A percentile compares a stretch with the other conserved stretches of the same genome.
These are phyloP conservation scores for Saraca asoca DNA, from an alignment of 331 rosid genomes.

Conservation along the genomic window DNA sequence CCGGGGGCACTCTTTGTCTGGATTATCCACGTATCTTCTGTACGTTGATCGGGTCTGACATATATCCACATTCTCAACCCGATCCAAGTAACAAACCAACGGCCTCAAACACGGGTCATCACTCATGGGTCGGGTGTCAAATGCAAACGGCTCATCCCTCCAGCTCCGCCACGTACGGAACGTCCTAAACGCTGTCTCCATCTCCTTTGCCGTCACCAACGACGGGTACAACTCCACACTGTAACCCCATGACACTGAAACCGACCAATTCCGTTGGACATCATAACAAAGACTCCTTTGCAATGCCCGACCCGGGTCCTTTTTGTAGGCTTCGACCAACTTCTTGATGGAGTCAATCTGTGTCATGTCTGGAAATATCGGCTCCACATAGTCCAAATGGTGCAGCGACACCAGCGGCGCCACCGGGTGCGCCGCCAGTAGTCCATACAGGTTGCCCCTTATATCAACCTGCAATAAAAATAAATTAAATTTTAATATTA, in stretches of 20 bases:
- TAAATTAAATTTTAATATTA: too few species aligned
- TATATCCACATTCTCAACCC: slow-evolving; percentile 23
- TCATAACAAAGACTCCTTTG: slow-evolving; percentile 65
- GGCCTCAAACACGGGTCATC: slow-evolving; percentile 47
- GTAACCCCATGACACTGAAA: slow-evolving; percentile 75
- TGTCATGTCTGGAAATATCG: slow-evolving; percentile 50
- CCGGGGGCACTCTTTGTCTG: slow-evolving; percentile 29
- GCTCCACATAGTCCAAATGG: slow-evolving; percentile 58
- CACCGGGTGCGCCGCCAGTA: slow-evolving; percentile 62
- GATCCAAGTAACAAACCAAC: slow-evolving; percentile 40
- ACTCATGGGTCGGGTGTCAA: slow-evolving; percentile 47
- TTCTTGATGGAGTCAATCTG: slow-evolving; percentile 35
- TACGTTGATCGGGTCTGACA: slow-evolving; percentile 40
- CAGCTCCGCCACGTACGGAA: slow-evolving; percentile 52
- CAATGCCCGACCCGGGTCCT: slow-evolving; percentile 57
- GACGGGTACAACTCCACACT: slow-evolving; percentile 57
- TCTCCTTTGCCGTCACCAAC: slow-evolving; percentile 40
- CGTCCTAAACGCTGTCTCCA: slow-evolving; percentile 49
- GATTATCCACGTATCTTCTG: slow-evolving; percentile 14
- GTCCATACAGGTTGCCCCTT: slow-evolving; percentile 55
- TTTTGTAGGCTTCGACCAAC: slow-evolving; percentile 27
- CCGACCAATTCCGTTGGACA: slow-evolving; percentile 53
- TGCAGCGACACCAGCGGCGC: slow-evolving; percentile 71
- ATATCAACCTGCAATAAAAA: slow-evolving; percentile 49
- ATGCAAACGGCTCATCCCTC: slow-evolving; percentile 50